A percentile compares a stretch with the other conserved stretches of the same genome.
These are phyloP conservation scores for Chenopodium formosanum DNA, from an alignment of 148 eudicot genomes.

Conservation along the genomic window DNA sequence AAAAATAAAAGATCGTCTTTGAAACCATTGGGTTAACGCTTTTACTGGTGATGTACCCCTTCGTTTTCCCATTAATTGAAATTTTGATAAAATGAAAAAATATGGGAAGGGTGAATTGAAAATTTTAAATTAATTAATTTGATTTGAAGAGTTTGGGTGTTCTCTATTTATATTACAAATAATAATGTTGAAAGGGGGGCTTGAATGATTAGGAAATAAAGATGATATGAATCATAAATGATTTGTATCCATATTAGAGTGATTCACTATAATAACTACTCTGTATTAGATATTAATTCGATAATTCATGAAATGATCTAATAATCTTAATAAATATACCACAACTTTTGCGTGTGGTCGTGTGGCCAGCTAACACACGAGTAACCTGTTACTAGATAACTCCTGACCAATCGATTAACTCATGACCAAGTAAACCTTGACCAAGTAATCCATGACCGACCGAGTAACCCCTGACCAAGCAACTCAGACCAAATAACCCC, in stretches of 20 bases:
- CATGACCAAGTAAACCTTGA: too few relatives aligned
- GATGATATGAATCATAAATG: not conserved
- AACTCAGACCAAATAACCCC: too few relatives aligned
- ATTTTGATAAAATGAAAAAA: not conserved
- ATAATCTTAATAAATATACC: too few relatives aligned
- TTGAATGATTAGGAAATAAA: not conserved
- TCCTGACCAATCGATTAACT: too few relatives aligned
- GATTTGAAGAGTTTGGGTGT: not conserved
- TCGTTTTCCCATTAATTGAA: conserved; percentile 50
- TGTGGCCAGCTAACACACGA: too few relatives aligned
- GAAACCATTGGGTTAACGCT: conserved; percentile 50
- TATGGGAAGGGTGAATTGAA: not conserved
- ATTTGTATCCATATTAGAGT: not conserved
- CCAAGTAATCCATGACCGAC: too few relatives aligned
- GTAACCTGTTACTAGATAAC: too few relatives aligned
- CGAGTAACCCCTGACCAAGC: too few relatives aligned
- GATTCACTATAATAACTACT: not conserved
- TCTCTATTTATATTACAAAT: not conserved
- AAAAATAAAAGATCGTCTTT: conserved; percentile 49
- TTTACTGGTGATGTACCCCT: conserved; percentile 42
- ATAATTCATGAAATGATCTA: too few relatives aligned
- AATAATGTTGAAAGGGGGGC: not conserved
- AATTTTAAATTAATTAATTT: too few relatives aligned
- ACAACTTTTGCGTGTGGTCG: too few relatives aligned
- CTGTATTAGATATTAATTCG: too few relatives aligned